Base-by-base conservation (phyloP, 805 yeast species). In the Cyberlindnera mycetangii region DNA sequence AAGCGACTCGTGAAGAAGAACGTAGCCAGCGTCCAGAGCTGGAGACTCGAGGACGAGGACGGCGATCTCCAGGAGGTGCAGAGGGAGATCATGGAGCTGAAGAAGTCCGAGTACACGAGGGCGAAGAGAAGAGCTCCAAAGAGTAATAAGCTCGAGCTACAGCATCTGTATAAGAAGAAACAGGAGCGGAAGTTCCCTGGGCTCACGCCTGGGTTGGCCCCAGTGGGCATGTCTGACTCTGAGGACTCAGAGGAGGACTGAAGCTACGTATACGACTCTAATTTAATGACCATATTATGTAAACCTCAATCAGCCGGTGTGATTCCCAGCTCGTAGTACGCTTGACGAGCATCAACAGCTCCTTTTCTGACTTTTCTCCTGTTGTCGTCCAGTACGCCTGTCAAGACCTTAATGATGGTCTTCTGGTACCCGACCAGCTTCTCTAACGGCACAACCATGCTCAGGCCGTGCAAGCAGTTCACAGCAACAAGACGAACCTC, bases 121-220 rank as follows among this genome's bases (percentile, higher is more conserved):
- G 59, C 62, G 34, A 64, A 50, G 30, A 54, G 55, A 42, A 53
- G 52, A 46, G 17, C 40, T 24, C 42, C 47, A 25, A 37, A 34
- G 39, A 41, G 28, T 18, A 41, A 44, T 37, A 65, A 55, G 45
- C 59, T 53, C 41, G 58, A 50, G 27, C 43, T 53, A 43, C 61
- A 67, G 45, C 59, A 58, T 47, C 57, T 63, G 9, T 67, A 71
- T 58, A 51, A 53, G 18, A 47, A 52, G 43, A 52, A 53, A 44
- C 41, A 51, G 22, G 64, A 51, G 43, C 59, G 60, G 40, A 62
- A 64, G 21, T 70, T 64, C 47, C 66, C 86, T 32, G 92, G 93
- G 21, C 70, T 86, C 44, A 86, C 95, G 0, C 95, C 93, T 1
- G 95, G 95, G 50, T 72, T 86, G 63, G 95, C 93, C 1, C 93